A percentile compares a stretch with the other conserved stretches of the same genome.
Conservation (phyloP, 768 basidiomycete species). For the Pleurotus platypus region DNA sequence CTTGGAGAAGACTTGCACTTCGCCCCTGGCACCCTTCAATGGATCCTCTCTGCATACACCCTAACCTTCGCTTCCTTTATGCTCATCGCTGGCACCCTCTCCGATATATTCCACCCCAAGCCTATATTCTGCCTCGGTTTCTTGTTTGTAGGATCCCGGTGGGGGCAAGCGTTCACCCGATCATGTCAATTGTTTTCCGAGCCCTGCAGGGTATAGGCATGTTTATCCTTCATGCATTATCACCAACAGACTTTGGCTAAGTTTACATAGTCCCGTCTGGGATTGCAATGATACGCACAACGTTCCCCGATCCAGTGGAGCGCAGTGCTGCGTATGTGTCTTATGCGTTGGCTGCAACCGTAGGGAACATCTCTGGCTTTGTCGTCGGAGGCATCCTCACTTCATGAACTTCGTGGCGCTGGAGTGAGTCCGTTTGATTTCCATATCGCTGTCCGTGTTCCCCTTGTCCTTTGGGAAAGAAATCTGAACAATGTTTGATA, state of each 20-base stretch:
- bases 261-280: constrained; percentile 35
- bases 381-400: constrained; percentile 37
- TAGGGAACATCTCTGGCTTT: constrained; percentile 39
- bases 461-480: neutral
- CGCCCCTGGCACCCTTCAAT: constrained; percentile 12
- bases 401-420: constrained; percentile 32
- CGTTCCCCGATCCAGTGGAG: constrained; percentile 37
- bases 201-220: constrained; percentile 12
- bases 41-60: constrained; percentile 41
- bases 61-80: constrained; percentile 39
- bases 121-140: constrained; percentile 16
- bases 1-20: neutral
- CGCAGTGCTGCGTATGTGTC: constrained; percentile 40
- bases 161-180: constrained; percentile 6
- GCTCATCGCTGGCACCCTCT: neutral
- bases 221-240: neutral
- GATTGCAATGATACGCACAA: constrained; percentile 34
- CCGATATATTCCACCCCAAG: constrained; percentile 19
- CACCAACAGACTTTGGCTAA: neutral
- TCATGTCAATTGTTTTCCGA: constrained; percentile 11
- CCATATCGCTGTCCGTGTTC: neutral
- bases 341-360: constrained; percentile 39
- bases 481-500: neutral
- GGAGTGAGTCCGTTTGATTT: constrained; percentile 20
- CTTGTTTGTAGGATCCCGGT: constrained; percentile 9